Evolutionary conservation across 352 stramenopile species (phyloP).

Genomic region (Pythium diclinum): DNA sequence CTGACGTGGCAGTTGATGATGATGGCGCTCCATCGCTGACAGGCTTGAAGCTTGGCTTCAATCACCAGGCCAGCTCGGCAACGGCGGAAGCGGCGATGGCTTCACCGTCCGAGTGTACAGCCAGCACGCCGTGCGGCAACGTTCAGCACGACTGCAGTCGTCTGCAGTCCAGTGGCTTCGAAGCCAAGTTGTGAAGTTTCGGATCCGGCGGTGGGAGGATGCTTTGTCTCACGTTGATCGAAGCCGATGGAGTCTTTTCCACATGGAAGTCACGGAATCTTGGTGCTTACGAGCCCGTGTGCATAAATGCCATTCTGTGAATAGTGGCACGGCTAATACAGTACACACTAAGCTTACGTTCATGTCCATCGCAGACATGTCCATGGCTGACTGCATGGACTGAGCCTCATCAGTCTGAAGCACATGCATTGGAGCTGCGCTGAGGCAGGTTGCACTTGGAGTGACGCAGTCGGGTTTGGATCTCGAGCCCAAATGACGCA

Average conservation of each 20-base stretch:
- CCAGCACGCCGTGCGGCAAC: too few relatives aligned
- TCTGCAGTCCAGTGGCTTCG: too few relatives aligned
- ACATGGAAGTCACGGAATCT: not conserved
- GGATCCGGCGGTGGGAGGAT: not conserved
- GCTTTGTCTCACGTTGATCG: not conserved
- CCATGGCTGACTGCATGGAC: conserved; percentile 4
- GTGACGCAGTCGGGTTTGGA: not conserved
- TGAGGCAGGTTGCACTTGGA: conserved; percentile 2
- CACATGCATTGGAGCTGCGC: not conserved
- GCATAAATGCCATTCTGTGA: not conserved
- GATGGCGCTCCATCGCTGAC: not conserved
- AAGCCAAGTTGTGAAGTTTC: too few relatives aligned
- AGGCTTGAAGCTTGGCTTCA: too few relatives aligned
- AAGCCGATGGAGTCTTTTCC: not conserved
- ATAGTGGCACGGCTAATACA: not conserved
- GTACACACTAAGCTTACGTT: too few relatives aligned
- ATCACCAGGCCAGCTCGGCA: too few relatives aligned
- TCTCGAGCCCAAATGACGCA: conserved; percentile 6
- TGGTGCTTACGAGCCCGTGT: not conserved
- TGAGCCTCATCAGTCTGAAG: not conserved
- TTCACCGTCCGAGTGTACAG: too few relatives aligned
- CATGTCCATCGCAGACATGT: not conserved
- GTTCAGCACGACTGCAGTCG: too few relatives aligned
- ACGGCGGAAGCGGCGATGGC: too few relatives aligned
- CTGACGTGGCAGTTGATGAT: not conserved